phyloP scores from a whole-genome alignment of 2,329 filamentous ascomycete species.

The Leptoxyphium fumago region DNA sequence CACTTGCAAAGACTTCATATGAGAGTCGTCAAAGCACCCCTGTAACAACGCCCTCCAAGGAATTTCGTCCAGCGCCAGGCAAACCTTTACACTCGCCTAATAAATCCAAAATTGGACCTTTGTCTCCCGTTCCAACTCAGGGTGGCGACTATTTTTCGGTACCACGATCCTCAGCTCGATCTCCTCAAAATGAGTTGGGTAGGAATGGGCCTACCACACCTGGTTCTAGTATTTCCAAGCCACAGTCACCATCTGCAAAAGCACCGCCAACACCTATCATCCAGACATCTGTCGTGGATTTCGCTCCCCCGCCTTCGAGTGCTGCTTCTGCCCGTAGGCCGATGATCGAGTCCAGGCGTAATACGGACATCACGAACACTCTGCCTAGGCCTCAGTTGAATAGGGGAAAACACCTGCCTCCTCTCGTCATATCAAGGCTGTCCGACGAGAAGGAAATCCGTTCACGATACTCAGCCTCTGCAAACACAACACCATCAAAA shows the following conservation, averaged over 20 bases:
- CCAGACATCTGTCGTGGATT: conserved; percentile 11
- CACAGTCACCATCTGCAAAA: not conserved
- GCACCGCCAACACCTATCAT: conserved; percentile 4
- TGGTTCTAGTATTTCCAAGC: too few relatives aligned
- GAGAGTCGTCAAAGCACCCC: not conserved
- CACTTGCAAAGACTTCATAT: not conserved
- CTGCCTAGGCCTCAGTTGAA: conserved; percentile 12
- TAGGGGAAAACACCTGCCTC: conserved; percentile 12
- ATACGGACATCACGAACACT: conserved; percentile 13
- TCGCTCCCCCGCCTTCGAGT: conserved; percentile 7
- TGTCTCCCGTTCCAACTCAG: conserved; percentile 9
- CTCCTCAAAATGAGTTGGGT: too few relatives aligned
- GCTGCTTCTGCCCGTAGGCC: conserved; percentile 9
- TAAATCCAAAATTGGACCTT: not conserved
- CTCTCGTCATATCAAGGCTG: conserved; percentile 12
- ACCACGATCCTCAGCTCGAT: too few relatives aligned
- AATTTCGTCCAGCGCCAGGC: too few relatives aligned
- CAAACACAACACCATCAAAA: not conserved
- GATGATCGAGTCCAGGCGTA: conserved; percentile 13
- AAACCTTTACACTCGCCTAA: too few relatives aligned
- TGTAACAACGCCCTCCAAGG: not conserved
- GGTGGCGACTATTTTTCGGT: conserved; percentile 13
- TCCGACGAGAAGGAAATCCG: conserved; percentile 10
- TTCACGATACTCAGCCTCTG: conserved; percentile 2
- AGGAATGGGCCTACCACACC: too few relatives aligned